Evolutionary conservation across 768 basidiomycete genomes (phyloP), one percentile per base, ranked within the genome.

Genomic region (Auricularia sp.): DNA sequence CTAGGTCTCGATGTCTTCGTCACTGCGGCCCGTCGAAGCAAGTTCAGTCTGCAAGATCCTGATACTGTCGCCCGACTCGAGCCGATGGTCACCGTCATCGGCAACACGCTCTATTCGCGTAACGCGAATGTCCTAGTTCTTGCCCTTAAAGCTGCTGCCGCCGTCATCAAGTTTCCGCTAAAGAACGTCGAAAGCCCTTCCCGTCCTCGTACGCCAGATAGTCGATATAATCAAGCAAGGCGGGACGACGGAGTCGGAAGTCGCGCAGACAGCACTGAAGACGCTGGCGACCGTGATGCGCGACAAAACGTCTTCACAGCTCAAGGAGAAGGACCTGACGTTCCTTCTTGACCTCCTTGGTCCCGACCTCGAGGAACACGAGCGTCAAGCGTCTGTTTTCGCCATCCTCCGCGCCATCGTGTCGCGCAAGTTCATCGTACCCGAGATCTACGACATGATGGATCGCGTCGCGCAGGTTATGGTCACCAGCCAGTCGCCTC

Each of bases 371-470:
- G 95, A 98, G 73, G 96, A 98, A 39, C 86, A 90, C 0, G 80
- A 80, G 13, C 86, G 93, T 5, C 97, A 99, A 75, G 84, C 83
- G 3, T 82, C 92, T 8, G 89, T 92, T 7, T 98, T 99, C 73
- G 78, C 89, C 1, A 83, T 98, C 69, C 83, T 99, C 16, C 88
- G 93, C 10, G 90, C 94, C 33, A 93, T 98, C 69, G 87, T 98
- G 16, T 83, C 88, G 4, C 86, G 95, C 37, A 92, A 91, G 72
- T 90, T 98, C 67, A 87, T 98, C 37, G 92, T 96, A 0, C 92
- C 92, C 0, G 97, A 98, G 75, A 89, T 99, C 62, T 99, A 99
- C 77, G 95, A 98, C 74, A 77, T 95, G 42, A 98, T 99, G 95
- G 92, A 92, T 66, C 86, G 87, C 65, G 87, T 98, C 24, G 87